Base-by-base conservation (phyloP, 1,284 basidiomycete species). In the Cutaneotrichosporon cyanovorans region DNA sequence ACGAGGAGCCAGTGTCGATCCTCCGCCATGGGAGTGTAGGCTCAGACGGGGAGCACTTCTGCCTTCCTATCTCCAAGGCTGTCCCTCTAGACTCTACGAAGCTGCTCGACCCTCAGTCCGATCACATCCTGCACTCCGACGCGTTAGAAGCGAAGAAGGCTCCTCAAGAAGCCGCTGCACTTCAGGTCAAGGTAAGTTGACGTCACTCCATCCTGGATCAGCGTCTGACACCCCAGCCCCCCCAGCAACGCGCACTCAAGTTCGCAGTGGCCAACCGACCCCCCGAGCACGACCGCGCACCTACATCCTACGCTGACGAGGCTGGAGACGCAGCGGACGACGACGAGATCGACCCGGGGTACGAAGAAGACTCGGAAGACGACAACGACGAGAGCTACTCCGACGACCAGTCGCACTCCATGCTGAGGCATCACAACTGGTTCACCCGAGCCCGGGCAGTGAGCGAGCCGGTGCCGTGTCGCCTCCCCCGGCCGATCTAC, bases 321-420 rank as follows among this genome's bases (percentile, higher is more conserved):
- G 34, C 28, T 14, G 45, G 36, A 18, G 39, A 38, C 8, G 42
- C 33, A 12, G 48, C 31, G 25, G 42, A 47, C 16, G 39, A 36
- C 7, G 8, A 22, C 10, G 48, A 8, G n/a, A 28, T 12, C 8
- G 61, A 65, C 40, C 21, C 43, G 1, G 63, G 63, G 19, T 65
- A 65, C 41, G 56, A 60, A 36, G 63, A 65, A 35, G 63, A 65
- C 38, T 58, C 59, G 12, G 63, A 68, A 40, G 61, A 60, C 23
- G 65, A n/a, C n/a, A n/a, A n/a, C n/a, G n/a, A n/a, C n/a, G n/a
- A n/a, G n/a, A n/a, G 62, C 4, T 57, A 56, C 34, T 56, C 60
- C 0, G 57, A 60, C 20, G 60, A 59, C 2, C 59, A 56, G 7
- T 46, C 33, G 36, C 19, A 39, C 6, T 47, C 41, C 31, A 49